These are phyloP conservation scores for Echites panduratus DNA, from an alignment of 257 asterid species.

Conservation along the genomic window DNA sequence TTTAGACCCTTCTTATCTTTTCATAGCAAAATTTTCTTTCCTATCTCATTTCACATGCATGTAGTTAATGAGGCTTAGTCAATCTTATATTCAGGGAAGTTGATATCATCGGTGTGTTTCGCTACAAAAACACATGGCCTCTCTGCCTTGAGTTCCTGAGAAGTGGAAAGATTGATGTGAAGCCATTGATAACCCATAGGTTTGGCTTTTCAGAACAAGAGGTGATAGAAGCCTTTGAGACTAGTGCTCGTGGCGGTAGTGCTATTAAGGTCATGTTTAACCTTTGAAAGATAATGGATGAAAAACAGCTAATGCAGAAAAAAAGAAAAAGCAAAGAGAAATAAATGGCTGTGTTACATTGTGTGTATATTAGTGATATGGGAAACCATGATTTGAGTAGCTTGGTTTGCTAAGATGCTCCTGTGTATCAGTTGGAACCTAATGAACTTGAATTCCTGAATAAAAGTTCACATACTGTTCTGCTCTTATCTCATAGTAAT, in stretches of 20 bases:
- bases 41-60: neutral
- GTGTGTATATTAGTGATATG: neutral
- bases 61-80: neutral
- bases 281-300: slow-evolving; percentile 21
- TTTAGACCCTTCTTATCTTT: neutral
- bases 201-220: slow-evolving; percentile 70
- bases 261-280: slow-evolving; percentile 94
- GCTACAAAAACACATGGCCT: slow-evolving; percentile 87
- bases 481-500: neutral
- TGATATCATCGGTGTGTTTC: slow-evolving; percentile 73
- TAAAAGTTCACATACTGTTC: neutral
- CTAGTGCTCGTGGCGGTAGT: slow-evolving; percentile 66
- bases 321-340: neutral
- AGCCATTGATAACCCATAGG: slow-evolving; percentile 80
- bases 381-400: neutral
- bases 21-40: neutral
- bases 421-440: neutral
- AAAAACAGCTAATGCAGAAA: neutral
- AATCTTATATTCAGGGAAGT: slow-evolving; percentile 48
- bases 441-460: neutral
- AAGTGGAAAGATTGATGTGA: slow-evolving; percentile 80
- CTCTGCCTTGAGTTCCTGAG: slow-evolving; percentile 69
- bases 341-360: neutral
- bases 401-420: neutral
- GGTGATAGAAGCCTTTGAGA: slow-evolving; percentile 73